A percentile compares a stretch with the other conserved stretches of the same genome.
phyloP scores from a whole-genome alignment of 176 grass and related monocot genomes.

The Eragrostis nindensis region DNA sequence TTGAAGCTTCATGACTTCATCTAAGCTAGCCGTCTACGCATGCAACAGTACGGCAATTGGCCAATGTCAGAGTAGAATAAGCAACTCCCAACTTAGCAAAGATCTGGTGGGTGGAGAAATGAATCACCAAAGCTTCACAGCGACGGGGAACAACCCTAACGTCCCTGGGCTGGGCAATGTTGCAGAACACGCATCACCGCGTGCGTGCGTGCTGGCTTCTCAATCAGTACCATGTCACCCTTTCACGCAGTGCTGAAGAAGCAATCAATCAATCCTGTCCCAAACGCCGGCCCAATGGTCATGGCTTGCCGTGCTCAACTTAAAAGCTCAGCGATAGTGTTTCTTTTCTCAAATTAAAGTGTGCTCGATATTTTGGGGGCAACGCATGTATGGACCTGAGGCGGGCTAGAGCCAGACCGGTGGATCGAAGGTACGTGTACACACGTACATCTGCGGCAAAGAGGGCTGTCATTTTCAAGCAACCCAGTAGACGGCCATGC shows the following conservation, averaged over 20 bases:
- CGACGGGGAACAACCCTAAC: constrained; percentile 5
- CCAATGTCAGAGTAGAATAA: not conserved
- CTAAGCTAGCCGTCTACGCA: constrained; percentile 9
- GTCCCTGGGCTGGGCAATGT: not conserved
- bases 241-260: not conserved
- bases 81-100: not conserved
- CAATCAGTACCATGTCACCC: not conserved
- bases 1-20: constrained; percentile 16
- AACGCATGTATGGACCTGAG: not conserved
- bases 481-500: not conserved
- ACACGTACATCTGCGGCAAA: not conserved
- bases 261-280: not conserved
- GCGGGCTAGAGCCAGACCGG: not conserved
- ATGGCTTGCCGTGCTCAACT: not conserved
- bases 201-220: not conserved
- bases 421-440: not conserved
- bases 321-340: not conserved
- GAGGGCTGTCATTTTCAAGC: constrained; percentile 24
- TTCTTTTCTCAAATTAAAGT: not conserved
- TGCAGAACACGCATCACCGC: not conserved
- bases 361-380: constrained; percentile 21
- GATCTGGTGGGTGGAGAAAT: constrained; percentile 14
- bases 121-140: constrained; percentile 26
- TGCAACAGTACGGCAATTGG: not conserved
- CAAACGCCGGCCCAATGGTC: not conserved